These are phyloP conservation scores for Didymella pinodella DNA, from an alignment of 2,329 filamentous ascomycete genomes.

Conservation along the genomic window DNA sequence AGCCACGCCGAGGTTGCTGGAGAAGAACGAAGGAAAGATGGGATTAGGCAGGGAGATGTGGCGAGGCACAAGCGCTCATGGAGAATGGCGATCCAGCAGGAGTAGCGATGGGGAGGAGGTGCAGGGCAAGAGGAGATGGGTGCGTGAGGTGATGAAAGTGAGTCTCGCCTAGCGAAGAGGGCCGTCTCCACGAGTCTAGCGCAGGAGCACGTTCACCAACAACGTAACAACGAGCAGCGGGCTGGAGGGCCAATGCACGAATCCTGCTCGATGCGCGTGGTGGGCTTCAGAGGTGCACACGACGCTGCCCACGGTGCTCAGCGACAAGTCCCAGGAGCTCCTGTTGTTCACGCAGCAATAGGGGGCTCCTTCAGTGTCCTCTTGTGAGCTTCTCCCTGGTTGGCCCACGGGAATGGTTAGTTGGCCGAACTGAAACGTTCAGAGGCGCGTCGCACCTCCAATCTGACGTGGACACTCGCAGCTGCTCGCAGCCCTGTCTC, in stretches of 20 bases:
- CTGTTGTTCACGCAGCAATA: constrained; percentile 1
- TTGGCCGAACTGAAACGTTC: constrained; percentile 37
- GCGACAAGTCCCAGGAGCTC: neutral
- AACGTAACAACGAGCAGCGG: constrained; percentile 2
- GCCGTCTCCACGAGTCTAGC: constrained; percentile 10
- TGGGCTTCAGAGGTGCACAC: neutral
- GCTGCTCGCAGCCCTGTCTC: constrained; percentile 15
- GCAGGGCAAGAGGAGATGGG: constrained; percentile 21
- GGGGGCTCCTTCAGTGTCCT: constrained; percentile 23
- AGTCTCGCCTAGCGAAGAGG: constrained; percentile 19
- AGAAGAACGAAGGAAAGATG: constrained; percentile 50
- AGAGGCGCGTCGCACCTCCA: constrained; percentile 39
- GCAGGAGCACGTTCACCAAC: constrained; percentile 16
- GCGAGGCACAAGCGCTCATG: constrained; percentile 43
- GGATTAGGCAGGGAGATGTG: constrained; percentile 44
- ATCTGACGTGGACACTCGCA: constrained; percentile 41
- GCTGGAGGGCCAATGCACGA: constrained; percentile 8
- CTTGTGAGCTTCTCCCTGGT: constrained; percentile 25
- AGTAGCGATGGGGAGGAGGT: constrained; percentile 26
- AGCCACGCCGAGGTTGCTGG: constrained; percentile 45
- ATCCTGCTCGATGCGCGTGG: neutral
- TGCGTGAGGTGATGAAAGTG: constrained; percentile 26
- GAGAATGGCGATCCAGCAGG: constrained; percentile 28
- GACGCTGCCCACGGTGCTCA: neutral
- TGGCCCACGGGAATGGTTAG: constrained; percentile 29